Evolutionary conservation across 345 rosid species (phyloP), one percentile per base, ranked within the genome.

Genomic region (Viola odorata): DNA sequence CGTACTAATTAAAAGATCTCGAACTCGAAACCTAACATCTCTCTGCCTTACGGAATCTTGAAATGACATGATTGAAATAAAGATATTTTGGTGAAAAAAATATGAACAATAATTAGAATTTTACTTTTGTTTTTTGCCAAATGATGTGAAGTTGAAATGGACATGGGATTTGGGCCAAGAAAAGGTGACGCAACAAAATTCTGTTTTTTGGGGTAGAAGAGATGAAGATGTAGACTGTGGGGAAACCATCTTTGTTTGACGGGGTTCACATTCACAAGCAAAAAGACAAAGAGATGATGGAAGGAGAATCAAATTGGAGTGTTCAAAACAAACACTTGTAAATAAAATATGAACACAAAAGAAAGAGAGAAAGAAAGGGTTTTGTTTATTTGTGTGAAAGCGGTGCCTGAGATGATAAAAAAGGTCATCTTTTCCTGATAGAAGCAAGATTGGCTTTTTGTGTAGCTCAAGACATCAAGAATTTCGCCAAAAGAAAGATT

Each of bases 381-480:
- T 23, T 23, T 23, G 32, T 23, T 23, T 23, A 23, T 23, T 23
- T 17, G 51, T 36, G 53, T 36, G 53, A 48, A 36, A 15, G 17
- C 4, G 14, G 4, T 54, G 62, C 59, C 49, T 53, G 55, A 60
- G 53, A 45, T n/a, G 74, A 65, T 38, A 10, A 12, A 45, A 45
- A 9, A 61, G 15, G 48, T 42, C 50, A 4, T 71, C 50, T 16
- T 45, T 61, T 42, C 37, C 69, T 72, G 73, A 72, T 57, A 53
- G 79, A 59, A 77, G 64, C 71, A 67, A 55, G 69, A 55, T 74
- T 69, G 74, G 78, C 75, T 80, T 81, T 79, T 81, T 62, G 88
- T 81, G 6, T 61, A 47, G 73, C 48, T 73, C 66, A 83, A 81
- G 82, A 67, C 68, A 58, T 6, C 55, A 58, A 57, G 83, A 81